phyloP scores from a whole-genome alignment of 1,284 basidiomycete genomes.

The Microbotryum saponariae region DNA sequence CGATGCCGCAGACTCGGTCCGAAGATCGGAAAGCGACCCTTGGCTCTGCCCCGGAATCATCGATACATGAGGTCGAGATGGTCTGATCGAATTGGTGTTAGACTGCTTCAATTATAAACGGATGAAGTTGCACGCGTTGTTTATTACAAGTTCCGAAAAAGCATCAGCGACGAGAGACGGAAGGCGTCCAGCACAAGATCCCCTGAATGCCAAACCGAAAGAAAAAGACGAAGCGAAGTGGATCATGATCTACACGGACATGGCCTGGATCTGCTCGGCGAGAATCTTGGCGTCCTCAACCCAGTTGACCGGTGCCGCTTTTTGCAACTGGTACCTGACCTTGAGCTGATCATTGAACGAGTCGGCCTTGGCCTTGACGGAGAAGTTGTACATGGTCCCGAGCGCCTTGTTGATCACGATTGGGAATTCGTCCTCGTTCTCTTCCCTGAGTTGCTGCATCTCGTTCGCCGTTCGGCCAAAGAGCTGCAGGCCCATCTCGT shows the following conservation, averaged over 20 bases:
- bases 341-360: constrained; percentile 64
- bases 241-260: neutral
- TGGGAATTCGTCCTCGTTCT: constrained; percentile 58
- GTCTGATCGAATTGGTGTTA: no score
- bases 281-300: constrained; percentile 54
- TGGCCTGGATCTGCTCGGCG: constrained; percentile 2
- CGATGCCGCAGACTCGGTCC: no score
- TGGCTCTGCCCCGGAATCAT: no score
- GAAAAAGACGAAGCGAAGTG: neutral
- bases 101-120: no score
- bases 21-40: no score
- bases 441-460: constrained; percentile 62
- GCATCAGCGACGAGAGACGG: no score
- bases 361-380: constrained; percentile 80
- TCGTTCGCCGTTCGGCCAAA: constrained; percentile 77
- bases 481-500: constrained; percentile 73
- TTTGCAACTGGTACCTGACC: constrained; percentile 71
- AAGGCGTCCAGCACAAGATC: neutral
- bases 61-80: no score
- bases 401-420: constrained; percentile 58
- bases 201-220: neutral
- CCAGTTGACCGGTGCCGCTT: constrained; percentile 60
- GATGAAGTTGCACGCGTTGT: no score
- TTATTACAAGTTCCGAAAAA: no score
- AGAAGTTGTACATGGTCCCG: constrained; percentile 71